phyloP scores from a whole-genome alignment of 228 moss, liverwort and hornwort genomes.

The Sphagnum fallax region DNA sequence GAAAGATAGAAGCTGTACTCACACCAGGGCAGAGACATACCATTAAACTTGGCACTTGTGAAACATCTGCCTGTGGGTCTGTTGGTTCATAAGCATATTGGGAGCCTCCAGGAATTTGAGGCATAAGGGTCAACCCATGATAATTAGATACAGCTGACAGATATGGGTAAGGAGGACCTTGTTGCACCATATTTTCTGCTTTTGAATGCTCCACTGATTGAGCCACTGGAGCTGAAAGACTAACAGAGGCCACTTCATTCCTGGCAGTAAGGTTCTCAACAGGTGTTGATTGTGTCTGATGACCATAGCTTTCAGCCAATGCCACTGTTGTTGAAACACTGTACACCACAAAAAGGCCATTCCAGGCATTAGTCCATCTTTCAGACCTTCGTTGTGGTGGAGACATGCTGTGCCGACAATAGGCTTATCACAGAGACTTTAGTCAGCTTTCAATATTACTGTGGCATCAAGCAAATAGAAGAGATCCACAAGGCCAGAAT shows the following conservation, averaged over 20 bases:
- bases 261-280: conserved; percentile 35
- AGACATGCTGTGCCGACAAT: too few species aligned
- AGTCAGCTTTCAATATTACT: too few species aligned
- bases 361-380: background rate
- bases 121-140: conserved; percentile 78
- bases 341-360: background rate
- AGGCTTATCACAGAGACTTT: too few species aligned
- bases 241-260: conserved; percentile 36
- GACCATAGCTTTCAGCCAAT: conserved; percentile 51
- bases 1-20: too few species aligned
- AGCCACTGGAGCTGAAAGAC: conserved; percentile 8
- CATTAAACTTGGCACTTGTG: conserved; percentile 76
- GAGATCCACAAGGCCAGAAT: too few species aligned
- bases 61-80: conserved; percentile 56
- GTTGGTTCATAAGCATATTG: conserved; percentile 78
- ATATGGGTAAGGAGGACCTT: conserved; percentile 60
- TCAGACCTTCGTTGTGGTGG: too few species aligned
- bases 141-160: conserved; percentile 66
- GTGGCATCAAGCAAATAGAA: too few species aligned
- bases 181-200: conserved; percentile 59
- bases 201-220: conserved; percentile 48
- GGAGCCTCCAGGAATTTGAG: conserved; percentile 55
- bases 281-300: conserved; percentile 34
- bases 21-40: conserved; percentile 20
- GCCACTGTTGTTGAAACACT: conserved; percentile 55